These are phyloP conservation scores for Epichloe scottii DNA, from an alignment of 2,329 filamentous ascomycete species.

Conservation along the genomic window DNA sequence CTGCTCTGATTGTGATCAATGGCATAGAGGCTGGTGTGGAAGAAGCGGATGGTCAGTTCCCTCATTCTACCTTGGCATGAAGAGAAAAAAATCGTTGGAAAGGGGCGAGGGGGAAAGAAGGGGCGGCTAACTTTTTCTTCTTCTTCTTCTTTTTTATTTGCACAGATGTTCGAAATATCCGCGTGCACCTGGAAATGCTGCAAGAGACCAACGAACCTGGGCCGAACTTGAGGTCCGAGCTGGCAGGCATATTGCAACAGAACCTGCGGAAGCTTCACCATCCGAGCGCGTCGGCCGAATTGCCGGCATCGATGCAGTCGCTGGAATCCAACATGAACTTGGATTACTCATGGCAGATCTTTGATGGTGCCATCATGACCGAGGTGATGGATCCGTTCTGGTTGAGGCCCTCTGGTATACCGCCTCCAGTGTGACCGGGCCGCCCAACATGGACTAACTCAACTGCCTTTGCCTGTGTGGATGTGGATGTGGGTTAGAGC, in stretches of 20 bases:
- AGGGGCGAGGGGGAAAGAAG: too few species aligned
- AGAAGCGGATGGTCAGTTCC: slow-evolving; percentile 21
- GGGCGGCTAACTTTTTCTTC: too few species aligned
- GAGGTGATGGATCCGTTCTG: slow-evolving; percentile 3
- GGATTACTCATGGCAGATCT: slow-evolving; percentile 11
- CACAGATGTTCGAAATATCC: slow-evolving; percentile 16
- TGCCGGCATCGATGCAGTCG: slow-evolving; percentile 5
- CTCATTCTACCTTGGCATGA: too few species aligned
- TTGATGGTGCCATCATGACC: slow-evolving; percentile 8
- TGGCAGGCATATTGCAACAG: slow-evolving; percentile 11
- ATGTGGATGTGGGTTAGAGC: too few species aligned
- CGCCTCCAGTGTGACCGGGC: background rate
- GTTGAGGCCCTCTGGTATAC: background rate
- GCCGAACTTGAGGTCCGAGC: slow-evolving; percentile 11
- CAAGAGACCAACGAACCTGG: slow-evolving; percentile 17
- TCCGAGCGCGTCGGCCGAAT: slow-evolving; percentile 5
- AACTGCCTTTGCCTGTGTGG: too few species aligned
- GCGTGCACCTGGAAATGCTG: slow-evolving; percentile 17
- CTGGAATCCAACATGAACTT: slow-evolving; percentile 5
- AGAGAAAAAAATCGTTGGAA: too few species aligned
- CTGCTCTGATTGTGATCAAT: slow-evolving; percentile 29
- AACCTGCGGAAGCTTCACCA: slow-evolving; percentile 15
- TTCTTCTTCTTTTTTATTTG: too few species aligned
- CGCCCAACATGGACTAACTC: background rate
- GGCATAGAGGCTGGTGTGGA: slow-evolving; percentile 27